A percentile compares a stretch with the other conserved stretches of the same genome.
Conservation (phyloP, 768 basidiomycete genomes). For the Leccinum imitatum region DNA sequence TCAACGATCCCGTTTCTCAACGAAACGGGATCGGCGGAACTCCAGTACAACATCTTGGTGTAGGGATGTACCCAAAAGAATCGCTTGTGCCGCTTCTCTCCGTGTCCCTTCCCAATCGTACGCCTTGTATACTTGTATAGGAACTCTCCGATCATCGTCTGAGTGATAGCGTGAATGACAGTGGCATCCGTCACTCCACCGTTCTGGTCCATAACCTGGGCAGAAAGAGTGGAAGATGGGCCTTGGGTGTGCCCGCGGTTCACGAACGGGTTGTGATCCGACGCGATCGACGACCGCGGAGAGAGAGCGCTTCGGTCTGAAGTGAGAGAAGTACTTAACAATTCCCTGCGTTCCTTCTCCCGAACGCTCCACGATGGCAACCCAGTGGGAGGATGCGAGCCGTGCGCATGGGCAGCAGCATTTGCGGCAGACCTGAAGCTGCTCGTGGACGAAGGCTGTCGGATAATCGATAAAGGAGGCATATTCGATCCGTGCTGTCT, state of each 20-base stretch:
- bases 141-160: constrained; percentile 99
- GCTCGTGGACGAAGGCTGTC: constrained; percentile 73
- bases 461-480: constrained; percentile 67
- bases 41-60: constrained; percentile 97
- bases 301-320: constrained; percentile 70
- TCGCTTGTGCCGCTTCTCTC: constrained; percentile 84
- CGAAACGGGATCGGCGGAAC: constrained; percentile 89
- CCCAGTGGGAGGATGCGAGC: constrained; percentile 40
- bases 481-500: constrained; percentile 74
- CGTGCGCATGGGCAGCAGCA: constrained; percentile 52
- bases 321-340: constrained; percentile 68
- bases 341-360: constrained; percentile 53
- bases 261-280: constrained; percentile 60
- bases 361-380: constrained; percentile 51
- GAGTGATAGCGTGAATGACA: constrained; percentile 95
- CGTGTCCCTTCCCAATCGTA: constrained; percentile 86
- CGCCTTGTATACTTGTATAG: constrained; percentile 95
- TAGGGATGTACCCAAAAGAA: constrained; percentile 99
- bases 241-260: constrained; percentile 37
- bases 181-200: constrained; percentile 75
- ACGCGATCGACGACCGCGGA: constrained; percentile 80
- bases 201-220: constrained; percentile 32
- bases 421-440: constrained; percentile 79
- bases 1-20: constrained; percentile 47
- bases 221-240: constrained; percentile 43